Percentiles rank a stretch among this genome's conserved stretches.
Conservation (phyloP, 2,329 filamentous ascomycete genomes). For the Cryphonectria radicalis region DNA sequence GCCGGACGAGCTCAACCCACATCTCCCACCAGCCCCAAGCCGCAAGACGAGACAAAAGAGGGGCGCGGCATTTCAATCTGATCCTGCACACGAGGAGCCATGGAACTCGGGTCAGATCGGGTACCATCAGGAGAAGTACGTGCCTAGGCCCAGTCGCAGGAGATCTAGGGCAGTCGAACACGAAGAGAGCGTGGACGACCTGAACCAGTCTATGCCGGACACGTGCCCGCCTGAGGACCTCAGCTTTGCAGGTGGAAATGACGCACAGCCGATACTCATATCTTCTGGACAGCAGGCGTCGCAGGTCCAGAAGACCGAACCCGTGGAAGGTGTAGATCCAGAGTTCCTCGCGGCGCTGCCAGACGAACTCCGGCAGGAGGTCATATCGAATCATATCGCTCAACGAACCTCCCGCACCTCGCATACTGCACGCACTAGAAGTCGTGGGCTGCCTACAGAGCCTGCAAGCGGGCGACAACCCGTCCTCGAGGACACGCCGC, state of each 20-base stretch:
- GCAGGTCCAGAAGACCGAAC: not conserved
- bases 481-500: slow-evolving; percentile 21
- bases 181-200: slow-evolving; percentile 7
- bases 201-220: slow-evolving; percentile 24
- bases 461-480: not conserved
- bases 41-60: slow-evolving; percentile 26
- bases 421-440: slow-evolving; percentile 28
- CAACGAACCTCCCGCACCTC: slow-evolving; percentile 18
- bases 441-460: slow-evolving; percentile 21
- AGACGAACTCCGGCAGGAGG: slow-evolving; percentile 25
- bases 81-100: slow-evolving; percentile 14
- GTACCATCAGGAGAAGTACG: slow-evolving; percentile 16
- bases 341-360: slow-evolving; percentile 26
- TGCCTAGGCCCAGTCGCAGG: slow-evolving; percentile 22
- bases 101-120: slow-evolving; percentile 30
- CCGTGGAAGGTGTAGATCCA: slow-evolving; percentile 19
- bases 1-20: slow-evolving; percentile 25
- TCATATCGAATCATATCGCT: slow-evolving; percentile 20
- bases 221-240: slow-evolving; percentile 19
- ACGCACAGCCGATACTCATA: slow-evolving; percentile 12
- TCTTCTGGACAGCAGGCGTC: slow-evolving; percentile 14
- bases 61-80: not conserved
- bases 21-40: slow-evolving; percentile 1
- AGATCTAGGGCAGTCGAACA: slow-evolving; percentile 16
- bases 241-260: not conserved